These are phyloP conservation scores for Penicillium cinerascens DNA, from an alignment of 495 filamentous ascomycete species.

Conservation along the genomic window DNA sequence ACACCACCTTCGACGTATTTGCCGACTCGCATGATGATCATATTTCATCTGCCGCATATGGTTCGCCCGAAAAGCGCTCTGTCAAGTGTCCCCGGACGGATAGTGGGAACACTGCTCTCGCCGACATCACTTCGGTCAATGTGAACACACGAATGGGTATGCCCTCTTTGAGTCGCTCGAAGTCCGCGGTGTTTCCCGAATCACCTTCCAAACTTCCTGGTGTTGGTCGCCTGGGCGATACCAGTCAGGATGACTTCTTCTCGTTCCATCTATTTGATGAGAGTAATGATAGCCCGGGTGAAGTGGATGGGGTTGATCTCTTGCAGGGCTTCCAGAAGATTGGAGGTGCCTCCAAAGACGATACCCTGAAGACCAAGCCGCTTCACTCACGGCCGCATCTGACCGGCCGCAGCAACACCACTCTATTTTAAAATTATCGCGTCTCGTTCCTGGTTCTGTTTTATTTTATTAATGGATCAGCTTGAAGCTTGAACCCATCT, in stretches of 20 bases:
- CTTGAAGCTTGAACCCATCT: background rate
- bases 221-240: conserved; percentile 53
- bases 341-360: conserved; percentile 50
- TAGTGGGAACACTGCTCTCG: conserved; percentile 49
- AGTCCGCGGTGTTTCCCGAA: conserved; percentile 45
- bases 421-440: conserved; percentile 34
- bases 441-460: background rate
- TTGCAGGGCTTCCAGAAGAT: conserved; percentile 89
- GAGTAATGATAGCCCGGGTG: conserved; percentile 45
- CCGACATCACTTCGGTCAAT: conserved; percentile 58
- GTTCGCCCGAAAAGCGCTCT: conserved; percentile 75
- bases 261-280: conserved; percentile 57
- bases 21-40: conserved; percentile 54
- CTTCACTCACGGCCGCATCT: conserved; percentile 37
- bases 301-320: conserved; percentile 73
- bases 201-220: conserved; percentile 48
- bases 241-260: conserved; percentile 60
- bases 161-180: conserved; percentile 34
- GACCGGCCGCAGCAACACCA: conserved; percentile 40
- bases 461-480: background rate
- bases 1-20: conserved; percentile 67
- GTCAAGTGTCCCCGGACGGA: conserved; percentile 60
- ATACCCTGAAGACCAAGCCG: conserved; percentile 25
- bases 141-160: conserved; percentile 48
- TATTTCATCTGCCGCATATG: conserved; percentile 51